Evolutionary conservation across 768 basidiomycete species (phyloP).

Genomic region (Mycena galericulata): DNA sequence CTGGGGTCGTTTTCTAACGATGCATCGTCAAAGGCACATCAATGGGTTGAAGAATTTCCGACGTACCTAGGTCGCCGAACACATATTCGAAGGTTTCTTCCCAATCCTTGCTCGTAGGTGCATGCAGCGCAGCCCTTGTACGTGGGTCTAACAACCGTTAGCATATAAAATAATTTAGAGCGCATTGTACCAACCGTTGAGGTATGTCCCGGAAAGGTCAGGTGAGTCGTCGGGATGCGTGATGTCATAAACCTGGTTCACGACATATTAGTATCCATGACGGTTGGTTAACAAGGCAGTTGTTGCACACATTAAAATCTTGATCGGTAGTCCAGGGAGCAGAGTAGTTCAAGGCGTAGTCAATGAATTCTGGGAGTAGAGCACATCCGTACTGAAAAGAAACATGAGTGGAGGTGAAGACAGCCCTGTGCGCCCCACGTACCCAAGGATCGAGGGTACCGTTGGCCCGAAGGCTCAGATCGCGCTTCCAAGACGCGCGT

Average conservation of each 20-base stretch:
- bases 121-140: constrained; percentile 73
- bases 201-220: constrained; percentile 66
- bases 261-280: background rate
- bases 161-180: background rate
- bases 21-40: constrained; percentile 15
- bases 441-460: constrained; percentile 70
- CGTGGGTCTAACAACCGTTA: constrained; percentile 55
- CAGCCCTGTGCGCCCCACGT: constrained; percentile 13
- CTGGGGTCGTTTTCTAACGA: constrained; percentile 50
- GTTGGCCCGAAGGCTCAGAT: constrained; percentile 60
- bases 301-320: constrained; percentile 49
- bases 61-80: constrained; percentile 49
- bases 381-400: constrained; percentile 69
- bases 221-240: constrained; percentile 59
- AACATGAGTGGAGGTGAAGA: background rate
- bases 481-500: constrained; percentile 57
- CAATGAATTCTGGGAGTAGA: constrained; percentile 71
- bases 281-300: too few relatives aligned
- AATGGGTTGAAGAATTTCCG: background rate
- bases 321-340: constrained; percentile 62
- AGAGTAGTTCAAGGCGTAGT: constrained; percentile 80
- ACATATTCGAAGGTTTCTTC: constrained; percentile 49
- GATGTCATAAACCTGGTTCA: constrained; percentile 62
- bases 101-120: constrained; percentile 71
- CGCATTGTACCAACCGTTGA: constrained; percentile 63